Percentiles rank a stretch among this genome's conserved stretches.
Conservation (phyloP, 306 rosid species). For the Malus sieversii region DNA sequence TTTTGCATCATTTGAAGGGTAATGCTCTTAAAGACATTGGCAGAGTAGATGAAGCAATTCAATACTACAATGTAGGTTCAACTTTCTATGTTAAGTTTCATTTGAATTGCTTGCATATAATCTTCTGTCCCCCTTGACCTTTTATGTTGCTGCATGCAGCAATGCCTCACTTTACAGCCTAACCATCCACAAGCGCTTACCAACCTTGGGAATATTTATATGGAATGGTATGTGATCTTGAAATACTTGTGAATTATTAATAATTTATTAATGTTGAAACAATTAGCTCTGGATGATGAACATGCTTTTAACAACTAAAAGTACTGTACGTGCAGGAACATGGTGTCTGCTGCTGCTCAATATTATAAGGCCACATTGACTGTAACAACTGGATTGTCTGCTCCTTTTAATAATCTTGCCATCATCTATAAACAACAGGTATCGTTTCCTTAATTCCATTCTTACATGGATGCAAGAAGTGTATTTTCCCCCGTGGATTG, state of each 20-base stretch:
- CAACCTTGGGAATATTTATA: constrained; percentile 93
- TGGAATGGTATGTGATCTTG: constrained; percentile 71
- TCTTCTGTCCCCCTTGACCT: not conserved
- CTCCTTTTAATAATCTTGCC: constrained; percentile 93
- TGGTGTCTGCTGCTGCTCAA: constrained; percentile 89
- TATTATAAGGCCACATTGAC: constrained; percentile 86
- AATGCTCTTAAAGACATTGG: constrained; percentile 93
- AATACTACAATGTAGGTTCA: constrained; percentile 73
- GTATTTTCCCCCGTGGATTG: not conserved
- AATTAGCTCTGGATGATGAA: not conserved
- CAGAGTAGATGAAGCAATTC: constrained; percentile 92
- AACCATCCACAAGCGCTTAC: constrained; percentile 97
- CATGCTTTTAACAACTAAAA: not conserved
- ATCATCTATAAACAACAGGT: constrained; percentile 96
- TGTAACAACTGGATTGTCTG: constrained; percentile 92
- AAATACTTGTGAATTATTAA: not conserved
- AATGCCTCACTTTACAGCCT: constrained; percentile 86
- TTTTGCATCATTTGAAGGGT: constrained; percentile 38
- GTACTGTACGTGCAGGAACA: constrained; percentile 52
- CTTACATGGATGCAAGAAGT: not conserved
- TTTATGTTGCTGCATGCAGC: constrained; percentile 38
- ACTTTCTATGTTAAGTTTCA: not conserved
- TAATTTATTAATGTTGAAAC: constrained; percentile 1
- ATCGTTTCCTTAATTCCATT: not conserved
- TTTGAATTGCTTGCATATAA: not conserved